Evolutionary conservation across 208 protist species (phyloP).

Genomic region (Vickermania spadyakhi): DNA sequence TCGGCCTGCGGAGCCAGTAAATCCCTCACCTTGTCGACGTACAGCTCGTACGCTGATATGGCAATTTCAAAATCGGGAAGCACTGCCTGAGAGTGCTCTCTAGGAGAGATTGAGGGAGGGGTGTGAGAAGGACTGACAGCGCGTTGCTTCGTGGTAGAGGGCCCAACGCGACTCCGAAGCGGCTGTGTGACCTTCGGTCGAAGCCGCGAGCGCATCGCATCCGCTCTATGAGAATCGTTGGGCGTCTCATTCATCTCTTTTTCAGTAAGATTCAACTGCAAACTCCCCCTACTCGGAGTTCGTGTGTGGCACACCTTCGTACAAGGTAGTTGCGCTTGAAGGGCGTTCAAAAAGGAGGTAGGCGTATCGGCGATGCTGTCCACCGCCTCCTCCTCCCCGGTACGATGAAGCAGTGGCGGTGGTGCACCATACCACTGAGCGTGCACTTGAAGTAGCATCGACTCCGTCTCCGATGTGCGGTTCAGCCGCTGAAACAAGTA

Average conservation of each 20-base stretch:
- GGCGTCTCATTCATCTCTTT: too few relatives aligned
- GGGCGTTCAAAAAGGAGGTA: background rate
- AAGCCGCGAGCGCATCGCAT: too few relatives aligned
- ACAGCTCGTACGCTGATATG: constrained; percentile 27
- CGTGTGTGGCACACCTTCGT: too few relatives aligned
- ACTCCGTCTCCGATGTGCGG: background rate
- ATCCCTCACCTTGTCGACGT: constrained; percentile 46
- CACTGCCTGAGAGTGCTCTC: background rate
- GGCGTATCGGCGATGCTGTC: too few relatives aligned
- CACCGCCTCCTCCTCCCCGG: background rate
- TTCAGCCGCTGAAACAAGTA: background rate
- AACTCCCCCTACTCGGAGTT: too few relatives aligned
- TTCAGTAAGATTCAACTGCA: too few relatives aligned
- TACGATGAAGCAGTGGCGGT: background rate
- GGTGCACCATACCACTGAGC: constrained; percentile 4
- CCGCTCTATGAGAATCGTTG: too few relatives aligned
- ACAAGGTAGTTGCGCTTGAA: background rate
- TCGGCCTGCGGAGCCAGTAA: constrained; percentile 19
- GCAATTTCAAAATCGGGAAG: background rate
- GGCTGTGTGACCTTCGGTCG: too few relatives aligned
- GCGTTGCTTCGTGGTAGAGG: too few relatives aligned
- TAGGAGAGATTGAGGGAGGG: background rate
- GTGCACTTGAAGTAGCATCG: background rate
- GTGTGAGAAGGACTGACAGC: too few relatives aligned
- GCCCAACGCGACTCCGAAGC: too few relatives aligned